Evolutionary conservation across 345 rosid genomes (phyloP).

Genomic region (Gossypium sturtianum): DNA sequence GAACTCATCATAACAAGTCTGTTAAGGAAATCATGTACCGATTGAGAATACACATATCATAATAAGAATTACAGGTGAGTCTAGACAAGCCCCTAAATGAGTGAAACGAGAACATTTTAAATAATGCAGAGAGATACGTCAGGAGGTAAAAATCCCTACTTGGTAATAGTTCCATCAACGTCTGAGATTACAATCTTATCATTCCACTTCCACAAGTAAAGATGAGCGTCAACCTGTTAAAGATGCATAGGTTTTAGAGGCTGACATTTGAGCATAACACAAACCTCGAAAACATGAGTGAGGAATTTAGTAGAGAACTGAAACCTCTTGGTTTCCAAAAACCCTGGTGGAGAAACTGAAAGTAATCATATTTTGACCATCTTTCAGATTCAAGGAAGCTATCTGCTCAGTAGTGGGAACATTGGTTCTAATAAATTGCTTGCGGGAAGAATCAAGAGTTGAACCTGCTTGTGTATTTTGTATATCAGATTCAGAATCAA

Average conservation of each 20-base stretch:
- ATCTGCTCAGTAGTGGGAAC: slow-evolving; percentile 84
- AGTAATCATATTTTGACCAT: slow-evolving; percentile 79
- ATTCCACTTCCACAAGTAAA: slow-evolving; percentile 93
- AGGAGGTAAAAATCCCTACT: slow-evolving; percentile 32
- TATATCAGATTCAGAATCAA: slow-evolving; percentile 67
- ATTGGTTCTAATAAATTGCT: slow-evolving; percentile 67
- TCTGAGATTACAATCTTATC: slow-evolving; percentile 88
- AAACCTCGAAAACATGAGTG: not conserved
- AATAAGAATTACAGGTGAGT: not conserved
- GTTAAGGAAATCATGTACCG: not conserved
- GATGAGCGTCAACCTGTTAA: slow-evolving; percentile 81
- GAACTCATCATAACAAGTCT: not conserved
- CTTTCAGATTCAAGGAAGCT: slow-evolving; percentile 82
- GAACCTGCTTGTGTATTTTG: slow-evolving; percentile 34
- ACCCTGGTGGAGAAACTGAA: slow-evolving; percentile 86
- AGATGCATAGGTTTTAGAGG: slow-evolving; percentile 13
- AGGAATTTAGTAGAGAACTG: slow-evolving; percentile 1
- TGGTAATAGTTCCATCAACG: slow-evolving; percentile 97
- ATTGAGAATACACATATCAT: not conserved
- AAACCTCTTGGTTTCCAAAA: slow-evolving; percentile 85
- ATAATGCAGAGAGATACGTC: not conserved
- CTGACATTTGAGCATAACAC: not conserved
- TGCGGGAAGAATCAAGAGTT: slow-evolving; percentile 49
- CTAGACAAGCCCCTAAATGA: not conserved
- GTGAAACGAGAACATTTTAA: not conserved